Base-by-base conservation (phyloP, 78 protist species). In the Dictyostelium brefeldianum region DNA sequence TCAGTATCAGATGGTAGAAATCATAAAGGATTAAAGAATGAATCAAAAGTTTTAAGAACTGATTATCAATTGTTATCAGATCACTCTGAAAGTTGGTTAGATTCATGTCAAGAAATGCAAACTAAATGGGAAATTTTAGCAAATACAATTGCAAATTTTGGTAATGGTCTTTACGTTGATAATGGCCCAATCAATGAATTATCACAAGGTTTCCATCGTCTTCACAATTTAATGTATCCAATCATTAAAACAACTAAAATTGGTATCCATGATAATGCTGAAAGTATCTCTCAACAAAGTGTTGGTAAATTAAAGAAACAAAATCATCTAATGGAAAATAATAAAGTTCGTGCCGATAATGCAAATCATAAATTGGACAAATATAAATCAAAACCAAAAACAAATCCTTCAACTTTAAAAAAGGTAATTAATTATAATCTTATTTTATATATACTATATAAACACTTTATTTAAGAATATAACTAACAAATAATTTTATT, bases 31-130 rank as follows among this genome's bases (percentile, higher is more conserved):
- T 71, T 83, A 41, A 67, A 50, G 27, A 54, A 57, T 20, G 67
- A 57, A 22, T 54, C 75, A 43, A 70, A 73, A n/a, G 20, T 73
- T 1, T 36, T 83, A 36, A 83, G 69, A 43, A 31, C 47, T 7
- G 91, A 83, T 47, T 83, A 83, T 3, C n/a, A 51, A 36, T 56
- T 50, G 4, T 69, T 83, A 15, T 31, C 64, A 3, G 56, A 27
- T 1, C 41, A 53, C 5, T 67, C 81, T 20, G 36, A 82, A 50
- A 70, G 20, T 54, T 82, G 74, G 54, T 70, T 82, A 11, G 64
- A 67, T 70, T 29, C 90, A 25, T 29, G 69, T 82, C 81, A 82
- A 82, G 80, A 82, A 29, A 51, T 70, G 50, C 90, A 82, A 82
- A 50, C 77, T 17, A 82, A 82, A 82, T 82, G 90, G 90, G 90